phyloP scores from a whole-genome alignment of 371 early-diverging fungal genomes.

The Rhizopus stolonifer region DNA sequence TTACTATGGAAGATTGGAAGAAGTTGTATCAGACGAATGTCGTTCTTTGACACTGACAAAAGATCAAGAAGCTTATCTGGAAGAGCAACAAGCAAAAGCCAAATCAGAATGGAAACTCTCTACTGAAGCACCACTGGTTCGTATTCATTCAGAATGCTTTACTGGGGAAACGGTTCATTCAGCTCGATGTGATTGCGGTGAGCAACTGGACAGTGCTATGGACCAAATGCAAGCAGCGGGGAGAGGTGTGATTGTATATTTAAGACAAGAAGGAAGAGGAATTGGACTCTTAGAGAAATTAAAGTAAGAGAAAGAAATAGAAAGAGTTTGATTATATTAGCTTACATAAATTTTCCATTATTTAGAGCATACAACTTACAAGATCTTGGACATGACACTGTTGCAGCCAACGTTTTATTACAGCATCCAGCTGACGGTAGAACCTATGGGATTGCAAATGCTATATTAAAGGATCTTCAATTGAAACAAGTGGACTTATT shows the following conservation, averaged over 20 bases:
- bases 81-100: slow-evolving; percentile 38
- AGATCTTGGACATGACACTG: slow-evolving; percentile 94
- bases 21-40: slow-evolving; percentile 47
- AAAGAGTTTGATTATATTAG: not conserved
- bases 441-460: slow-evolving; percentile 88
- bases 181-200: slow-evolving; percentile 94
- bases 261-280: slow-evolving; percentile 95
- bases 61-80: slow-evolving; percentile 39
- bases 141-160: slow-evolving; percentile 96
- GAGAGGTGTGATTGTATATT: slow-evolving; percentile 88
- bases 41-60: slow-evolving; percentile 31
- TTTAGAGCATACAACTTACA: slow-evolving; percentile 93
- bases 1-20: slow-evolving; percentile 59
- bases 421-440: slow-evolving; percentile 92
- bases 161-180: slow-evolving; percentile 95
- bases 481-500: slow-evolving; percentile 71
- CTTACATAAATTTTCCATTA: not conserved
- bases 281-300: slow-evolving; percentile 93
- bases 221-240: slow-evolving; percentile 79
- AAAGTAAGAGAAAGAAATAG: slow-evolving; percentile 52
- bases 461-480: slow-evolving; percentile 83
- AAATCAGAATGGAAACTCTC: slow-evolving; percentile 29
- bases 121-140: slow-evolving; percentile 67
- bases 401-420: slow-evolving; percentile 87
- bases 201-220: slow-evolving; percentile 94